Percentiles rank a stretch among this genome's conserved stretches.
Conservation (phyloP, 768 basidiomycete species). For the Calocybe gangraenosa region DNA sequence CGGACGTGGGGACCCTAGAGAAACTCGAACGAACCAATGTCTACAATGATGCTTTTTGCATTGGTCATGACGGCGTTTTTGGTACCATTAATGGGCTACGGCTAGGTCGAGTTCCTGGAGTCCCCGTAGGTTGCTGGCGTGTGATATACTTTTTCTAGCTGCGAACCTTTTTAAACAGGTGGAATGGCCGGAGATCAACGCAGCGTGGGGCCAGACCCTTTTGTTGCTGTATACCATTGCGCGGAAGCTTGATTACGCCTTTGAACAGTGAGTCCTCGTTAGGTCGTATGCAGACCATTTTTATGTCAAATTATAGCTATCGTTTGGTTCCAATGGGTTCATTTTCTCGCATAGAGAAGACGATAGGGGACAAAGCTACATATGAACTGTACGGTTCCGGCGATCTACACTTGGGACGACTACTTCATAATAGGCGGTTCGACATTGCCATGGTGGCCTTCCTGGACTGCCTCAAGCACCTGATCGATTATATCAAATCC, state of each 20-base stretch:
- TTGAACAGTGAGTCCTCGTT: slow-evolving; percentile 61
- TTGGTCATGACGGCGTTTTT: slow-evolving; percentile 91
- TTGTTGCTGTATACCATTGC: slow-evolving; percentile 88
- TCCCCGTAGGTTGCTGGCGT: slow-evolving; percentile 50
- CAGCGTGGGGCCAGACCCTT: slow-evolving; percentile 97
- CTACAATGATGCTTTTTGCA: slow-evolving; percentile 94
- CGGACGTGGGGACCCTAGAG: slow-evolving; percentile 72
- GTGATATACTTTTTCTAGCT: slow-evolving; percentile 6
- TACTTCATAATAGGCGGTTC: slow-evolving; percentile 93
- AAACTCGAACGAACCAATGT: slow-evolving; percentile 90
- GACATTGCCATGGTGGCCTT: slow-evolving; percentile 96
- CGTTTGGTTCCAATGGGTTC: slow-evolving; percentile 92
- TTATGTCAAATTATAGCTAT: slow-evolving; percentile 51
- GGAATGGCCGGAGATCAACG: slow-evolving; percentile 98
- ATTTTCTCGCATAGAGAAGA: slow-evolving; percentile 88
- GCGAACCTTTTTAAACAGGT: slow-evolving; percentile 45
- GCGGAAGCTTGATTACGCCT: slow-evolving; percentile 84
- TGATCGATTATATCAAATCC: slow-evolving; percentile 80
- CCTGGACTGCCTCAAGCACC: slow-evolving; percentile 88
- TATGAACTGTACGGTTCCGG: slow-evolving; percentile 96
- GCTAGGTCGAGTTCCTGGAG: slow-evolving; percentile 80
- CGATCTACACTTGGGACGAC: slow-evolving; percentile 81
- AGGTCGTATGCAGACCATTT: not conserved
- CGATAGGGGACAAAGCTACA: slow-evolving; percentile 71
- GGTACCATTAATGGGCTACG: slow-evolving; percentile 98